phyloP scores from a whole-genome alignment of 2,329 filamentous ascomycete genomes.

The Thermothelomyces thermophilus region DNA sequence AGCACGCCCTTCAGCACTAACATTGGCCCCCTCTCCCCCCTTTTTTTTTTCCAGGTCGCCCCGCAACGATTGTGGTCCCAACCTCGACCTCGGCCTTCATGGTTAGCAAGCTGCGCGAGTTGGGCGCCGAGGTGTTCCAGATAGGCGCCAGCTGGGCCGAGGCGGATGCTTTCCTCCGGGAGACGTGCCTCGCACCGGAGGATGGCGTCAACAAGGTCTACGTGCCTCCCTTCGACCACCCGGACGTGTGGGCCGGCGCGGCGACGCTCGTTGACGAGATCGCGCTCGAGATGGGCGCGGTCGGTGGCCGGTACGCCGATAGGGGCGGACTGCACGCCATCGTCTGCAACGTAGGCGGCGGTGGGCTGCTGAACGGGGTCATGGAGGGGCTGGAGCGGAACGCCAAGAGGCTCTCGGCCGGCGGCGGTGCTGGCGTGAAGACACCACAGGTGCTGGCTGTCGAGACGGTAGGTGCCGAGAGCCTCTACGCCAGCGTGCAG shows the following conservation, averaged over 20 bases:
- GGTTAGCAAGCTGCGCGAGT: conserved; percentile 57
- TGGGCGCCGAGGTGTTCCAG: conserved; percentile 61
- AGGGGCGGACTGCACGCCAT: conserved; percentile 53
- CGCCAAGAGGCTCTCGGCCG: conserved; percentile 13
- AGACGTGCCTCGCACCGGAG: conserved; percentile 40
- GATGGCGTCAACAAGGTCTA: conserved; percentile 40
- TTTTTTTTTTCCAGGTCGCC: conserved; percentile 40
- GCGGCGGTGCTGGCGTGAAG: conserved; percentile 16
- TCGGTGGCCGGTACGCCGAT: conserved; percentile 23
- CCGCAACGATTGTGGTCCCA: conserved; percentile 68
- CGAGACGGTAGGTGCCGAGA: conserved; percentile 67
- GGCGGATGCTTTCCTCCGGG: conserved; percentile 58
- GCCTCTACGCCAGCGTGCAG: conserved; percentile 51
- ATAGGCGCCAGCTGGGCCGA: conserved; percentile 61
- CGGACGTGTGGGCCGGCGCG: conserved; percentile 60
- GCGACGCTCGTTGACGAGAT: conserved; percentile 47
- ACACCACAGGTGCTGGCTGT: conserved; percentile 54
- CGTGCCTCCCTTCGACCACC: conserved; percentile 60
- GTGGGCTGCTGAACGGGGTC: conserved; percentile 63
- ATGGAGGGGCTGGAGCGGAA: conserved; percentile 46
- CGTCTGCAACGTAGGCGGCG: conserved; percentile 65
- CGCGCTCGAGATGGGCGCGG: conserved; percentile 29
- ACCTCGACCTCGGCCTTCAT: conserved; percentile 57
- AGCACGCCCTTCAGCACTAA: no score
- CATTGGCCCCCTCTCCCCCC: no score